A percentile compares a stretch with the other conserved stretches of the same genome.
These are phyloP conservation scores for Verticillium nubilum DNA, from an alignment of 2,329 filamentous ascomycete species.

Conservation along the genomic window DNA sequence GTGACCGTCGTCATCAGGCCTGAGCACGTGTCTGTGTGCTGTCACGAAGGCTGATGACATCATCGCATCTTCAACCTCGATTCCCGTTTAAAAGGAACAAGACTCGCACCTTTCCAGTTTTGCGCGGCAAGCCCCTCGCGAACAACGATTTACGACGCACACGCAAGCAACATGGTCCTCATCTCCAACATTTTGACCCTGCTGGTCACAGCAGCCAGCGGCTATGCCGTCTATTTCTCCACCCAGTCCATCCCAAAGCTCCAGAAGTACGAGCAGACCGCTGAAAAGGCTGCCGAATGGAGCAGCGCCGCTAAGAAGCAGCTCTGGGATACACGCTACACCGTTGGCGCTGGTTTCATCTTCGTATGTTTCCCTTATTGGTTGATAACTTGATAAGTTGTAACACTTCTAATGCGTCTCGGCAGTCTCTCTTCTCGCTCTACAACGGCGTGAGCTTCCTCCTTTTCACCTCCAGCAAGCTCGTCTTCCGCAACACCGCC, in stretches of 20 bases:
- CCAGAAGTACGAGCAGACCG: slow-evolving; percentile 20
- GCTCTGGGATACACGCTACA: slow-evolving; percentile 20
- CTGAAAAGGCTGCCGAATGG: slow-evolving; percentile 22
- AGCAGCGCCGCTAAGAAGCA: slow-evolving; percentile 18
- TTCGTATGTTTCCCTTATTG: slow-evolving; percentile 11
- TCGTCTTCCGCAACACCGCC: slow-evolving; percentile 5
- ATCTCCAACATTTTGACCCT: slow-evolving; percentile 8
- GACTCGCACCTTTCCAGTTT: not conserved
- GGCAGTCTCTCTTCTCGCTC: slow-evolving; percentile 14
- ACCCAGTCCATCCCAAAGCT: slow-evolving; percentile 19
- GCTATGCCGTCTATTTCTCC: slow-evolving; percentile 16
- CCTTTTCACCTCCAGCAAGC: slow-evolving; percentile 8
- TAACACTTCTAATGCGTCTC: not conserved
- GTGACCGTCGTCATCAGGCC: not conserved
- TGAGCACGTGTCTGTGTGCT: not conserved
- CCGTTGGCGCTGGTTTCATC: slow-evolving; percentile 20
- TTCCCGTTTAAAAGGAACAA: not conserved
- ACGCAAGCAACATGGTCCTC: slow-evolving; percentile 10
- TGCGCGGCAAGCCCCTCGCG: not conserved
- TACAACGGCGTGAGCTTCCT: slow-evolving; percentile 11
- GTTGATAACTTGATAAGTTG: too few species aligned
- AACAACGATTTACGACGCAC: not conserved
- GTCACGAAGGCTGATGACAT: not conserved
- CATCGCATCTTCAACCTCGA: not conserved
- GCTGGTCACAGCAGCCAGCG: slow-evolving; percentile 14